Evolutionary conservation across 2,329 filamentous ascomycete genomes (phyloP).

Genomic region (Anisogramma anomala): DNA sequence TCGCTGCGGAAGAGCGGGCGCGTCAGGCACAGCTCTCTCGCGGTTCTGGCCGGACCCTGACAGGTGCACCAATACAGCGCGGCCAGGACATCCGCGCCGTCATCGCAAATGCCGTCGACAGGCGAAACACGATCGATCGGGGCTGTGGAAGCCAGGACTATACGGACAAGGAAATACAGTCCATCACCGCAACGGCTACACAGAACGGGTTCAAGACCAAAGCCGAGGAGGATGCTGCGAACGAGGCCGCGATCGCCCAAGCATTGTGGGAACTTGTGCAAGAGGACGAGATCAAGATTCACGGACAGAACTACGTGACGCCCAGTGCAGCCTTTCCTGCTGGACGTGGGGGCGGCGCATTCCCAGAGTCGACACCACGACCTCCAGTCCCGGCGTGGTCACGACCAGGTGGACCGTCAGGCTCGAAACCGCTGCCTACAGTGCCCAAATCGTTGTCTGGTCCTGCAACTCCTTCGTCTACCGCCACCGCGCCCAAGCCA

Average conservation of each 20-base stretch:
- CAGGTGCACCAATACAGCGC: conserved; percentile 42
- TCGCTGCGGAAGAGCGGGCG: conserved; percentile 60
- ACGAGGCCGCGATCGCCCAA: conserved; percentile 75
- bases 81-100: conserved; percentile 60
- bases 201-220: conserved; percentile 68
- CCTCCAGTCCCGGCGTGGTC: conserved; percentile 12
- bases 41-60: conserved; percentile 61
- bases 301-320: conserved; percentile 42
- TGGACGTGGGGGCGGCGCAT: conserved; percentile 28
- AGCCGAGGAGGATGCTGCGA: conserved; percentile 79
- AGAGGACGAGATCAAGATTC: conserved; percentile 53
- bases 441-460: not conserved
- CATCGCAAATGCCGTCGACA: conserved; percentile 60
- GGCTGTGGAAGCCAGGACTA: conserved; percentile 67
- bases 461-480: not conserved
- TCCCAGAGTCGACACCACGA: conserved; percentile 20
- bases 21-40: conserved; percentile 30
- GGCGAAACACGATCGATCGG: conserved; percentile 52
- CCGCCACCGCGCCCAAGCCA: not conserved
- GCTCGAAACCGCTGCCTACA: not conserved
- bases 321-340: conserved; percentile 40
- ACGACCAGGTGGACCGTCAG: conserved; percentile 1
- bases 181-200: conserved; percentile 51
- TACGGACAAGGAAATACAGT: conserved; percentile 53
- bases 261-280: conserved; percentile 79